Evolutionary conservation across 106 monocot genomes (phyloP), one percentile per base, ranked within the genome.

Genomic region (Dactylorhiza incarnata): DNA sequence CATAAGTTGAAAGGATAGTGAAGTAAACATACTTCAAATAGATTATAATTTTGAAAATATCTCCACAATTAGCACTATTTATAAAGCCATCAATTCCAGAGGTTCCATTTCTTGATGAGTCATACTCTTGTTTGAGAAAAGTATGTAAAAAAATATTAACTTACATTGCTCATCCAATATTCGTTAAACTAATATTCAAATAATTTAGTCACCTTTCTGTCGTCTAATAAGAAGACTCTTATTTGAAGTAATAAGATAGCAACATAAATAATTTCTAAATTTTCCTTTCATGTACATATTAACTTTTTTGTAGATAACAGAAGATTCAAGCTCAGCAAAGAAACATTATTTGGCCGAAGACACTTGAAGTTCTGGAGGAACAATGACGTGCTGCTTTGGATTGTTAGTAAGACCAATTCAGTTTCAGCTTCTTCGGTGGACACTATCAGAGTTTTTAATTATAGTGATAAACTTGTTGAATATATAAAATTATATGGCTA

Each of bases 341-440:
- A 90, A 55, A 90, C 89, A 23, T 78, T 80, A 3, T 90, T 86
- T 72, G 89, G 86, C 8, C 75, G 52, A 63, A 71, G 89, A 15
- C 86, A 90, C 59, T 23, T 90, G 76, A 82, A 78, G 52, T 72
- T 68, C 22, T 90, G 89, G 89, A 90, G 86, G 46, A 53, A 80
- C n/a, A 3, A 80, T 23, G 5, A 6, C 23, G 49, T 73, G 16
- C 82, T 87, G 22, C 82, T 73, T 9, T 90, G 79, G 84, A 76
- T 76, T 62, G 89, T 90, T 16, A 82, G 86, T 84, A 70, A 70
- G 43, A 45, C 19, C 5, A 70, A 37, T 66, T 12, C 66, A 66
- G 66, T 66, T 37, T 20, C 37, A 66, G 37, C 5, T 59, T 22
- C 7, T 59, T 59, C 20, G 1, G n/a, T 59, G 20, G 37, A 59